Evolutionary conservation across 2,329 filamentous ascomycete genomes (phyloP).

Genomic region (Botrytis fragariae): DNA sequence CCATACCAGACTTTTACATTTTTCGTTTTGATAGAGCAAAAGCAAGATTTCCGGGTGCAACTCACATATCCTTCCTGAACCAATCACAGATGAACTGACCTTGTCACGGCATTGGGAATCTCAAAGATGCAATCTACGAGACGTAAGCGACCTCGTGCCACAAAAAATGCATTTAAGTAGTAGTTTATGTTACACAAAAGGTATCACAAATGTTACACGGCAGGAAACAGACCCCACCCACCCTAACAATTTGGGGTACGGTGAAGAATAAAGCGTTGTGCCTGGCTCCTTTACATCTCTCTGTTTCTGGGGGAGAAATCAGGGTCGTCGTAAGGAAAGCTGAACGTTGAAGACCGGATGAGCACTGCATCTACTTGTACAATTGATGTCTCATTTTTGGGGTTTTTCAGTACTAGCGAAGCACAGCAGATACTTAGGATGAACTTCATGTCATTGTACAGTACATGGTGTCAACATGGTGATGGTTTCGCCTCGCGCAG

Average conservation of each 20-base stretch:
- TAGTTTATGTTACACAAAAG: neutral
- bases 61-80: neutral
- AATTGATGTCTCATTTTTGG: constrained; percentile 9
- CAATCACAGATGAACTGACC: neutral
- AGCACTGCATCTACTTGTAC: constrained; percentile 11
- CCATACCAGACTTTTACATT: neutral
- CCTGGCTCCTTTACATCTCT: neutral
- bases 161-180: neutral
- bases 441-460: constrained; percentile 17
- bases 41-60: constrained; percentile 1
- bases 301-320: neutral
- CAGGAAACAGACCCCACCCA: constrained; percentile 10
- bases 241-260: neutral
- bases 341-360: constrained; percentile 14
- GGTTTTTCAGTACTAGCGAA: constrained; percentile 19
- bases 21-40: neutral
- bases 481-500: neutral
- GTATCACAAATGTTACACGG: neutral
- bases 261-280: constrained; percentile 12
- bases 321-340: constrained; percentile 4
- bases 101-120: constrained; percentile 6
- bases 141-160: constrained; percentile 6
- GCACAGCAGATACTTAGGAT: constrained; percentile 16
- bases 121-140: neutral
- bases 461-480: neutral